Conservation (phyloP, 2,329 filamentous ascomycete genomes). For the Septoria petroselini region DNA sequence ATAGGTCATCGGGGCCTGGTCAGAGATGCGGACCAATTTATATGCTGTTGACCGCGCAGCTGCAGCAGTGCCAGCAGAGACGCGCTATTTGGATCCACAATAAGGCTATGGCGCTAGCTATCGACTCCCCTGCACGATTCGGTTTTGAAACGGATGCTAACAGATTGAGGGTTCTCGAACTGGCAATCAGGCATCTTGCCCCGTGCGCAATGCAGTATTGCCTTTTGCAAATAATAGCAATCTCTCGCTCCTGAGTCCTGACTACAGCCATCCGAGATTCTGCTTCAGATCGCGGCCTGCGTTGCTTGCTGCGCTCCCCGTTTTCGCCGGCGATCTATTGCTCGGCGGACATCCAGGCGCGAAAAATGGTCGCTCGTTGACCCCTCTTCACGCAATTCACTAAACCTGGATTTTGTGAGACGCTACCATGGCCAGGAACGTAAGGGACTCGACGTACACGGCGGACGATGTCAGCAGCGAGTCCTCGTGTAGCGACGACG, state of each 20-base stretch:
- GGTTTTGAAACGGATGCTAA: conserved; percentile 9
- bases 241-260: conserved; percentile 8
- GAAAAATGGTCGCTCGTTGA: conserved; percentile 2
- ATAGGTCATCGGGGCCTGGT: not conserved
- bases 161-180: conserved; percentile 8
- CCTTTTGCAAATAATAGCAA: conserved; percentile 1
- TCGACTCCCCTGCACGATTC: conserved; percentile 8
- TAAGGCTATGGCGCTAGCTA: conserved; percentile 7
- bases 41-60: conserved; percentile 12
- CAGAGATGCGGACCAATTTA: not conserved
- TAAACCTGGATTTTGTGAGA: not conserved
- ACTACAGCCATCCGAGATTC: conserved; percentile 3
- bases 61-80: conserved; percentile 6
- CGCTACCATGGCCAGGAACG: conserved; percentile 11
- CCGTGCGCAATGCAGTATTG: conserved; percentile 6
- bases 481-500: conserved; percentile 20
- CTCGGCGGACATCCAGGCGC: not conserved
- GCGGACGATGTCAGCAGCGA: conserved; percentile 14
- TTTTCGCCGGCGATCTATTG: not conserved
- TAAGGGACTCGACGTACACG: conserved; percentile 6
- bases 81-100: conserved; percentile 8
- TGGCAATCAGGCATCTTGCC: conserved; percentile 7
- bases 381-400: conserved; percentile 2
- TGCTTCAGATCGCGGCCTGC: conserved; percentile 9
- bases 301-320: not conserved